Evolutionary conservation across 169 alveolate species (phyloP).

Genomic region (Pseudocohnilembus persalinus): DNA sequence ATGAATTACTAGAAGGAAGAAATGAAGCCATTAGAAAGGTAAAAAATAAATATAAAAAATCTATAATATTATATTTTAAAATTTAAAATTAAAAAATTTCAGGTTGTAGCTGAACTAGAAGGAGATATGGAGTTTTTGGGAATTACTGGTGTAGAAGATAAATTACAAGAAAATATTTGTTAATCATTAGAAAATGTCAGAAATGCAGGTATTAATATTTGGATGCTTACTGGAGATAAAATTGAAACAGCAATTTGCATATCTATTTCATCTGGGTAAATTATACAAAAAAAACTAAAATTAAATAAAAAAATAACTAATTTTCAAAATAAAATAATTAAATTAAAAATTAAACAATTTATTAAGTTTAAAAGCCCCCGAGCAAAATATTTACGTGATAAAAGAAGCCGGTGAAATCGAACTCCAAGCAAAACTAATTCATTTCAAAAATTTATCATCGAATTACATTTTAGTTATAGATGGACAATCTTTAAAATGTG

Average conservation of each 20-base stretch:
- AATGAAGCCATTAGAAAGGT: slow-evolving; percentile 55
- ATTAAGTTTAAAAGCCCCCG: background rate
- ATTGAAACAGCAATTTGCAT: slow-evolving; percentile 99
- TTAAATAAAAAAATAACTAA: slow-evolving; percentile 21
- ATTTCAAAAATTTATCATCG: slow-evolving; percentile 40
- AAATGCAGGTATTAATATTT: slow-evolving; percentile 96
- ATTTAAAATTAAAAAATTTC: no score
- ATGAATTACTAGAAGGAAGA: slow-evolving; percentile 58
- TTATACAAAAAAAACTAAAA: slow-evolving; percentile 48
- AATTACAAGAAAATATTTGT: slow-evolving; percentile 94
- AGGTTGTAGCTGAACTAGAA: slow-evolving; percentile 76
- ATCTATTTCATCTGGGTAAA: slow-evolving; percentile 96
- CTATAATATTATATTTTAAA: no score
- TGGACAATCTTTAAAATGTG: slow-evolving; percentile 79
- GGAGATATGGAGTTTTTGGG: slow-evolving; percentile 90
- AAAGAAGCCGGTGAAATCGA: slow-evolving; percentile 40
- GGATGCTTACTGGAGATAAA: slow-evolving; percentile 99
- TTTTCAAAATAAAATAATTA: background rate
- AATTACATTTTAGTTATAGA: slow-evolving; percentile 83
- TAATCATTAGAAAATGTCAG: slow-evolving; percentile 93
- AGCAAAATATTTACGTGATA: slow-evolving; percentile 29
- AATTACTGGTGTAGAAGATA: slow-evolving; percentile 98
- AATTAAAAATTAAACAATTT: slow-evolving; percentile 6
- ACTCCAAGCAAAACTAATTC: slow-evolving; percentile 24
- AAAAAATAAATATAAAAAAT: no score